Percentiles rank a stretch among this genome's conserved stretches.
phyloP scores from a whole-genome alignment of 116 monocot species.

The Dioscorea cayenensis region DNA sequence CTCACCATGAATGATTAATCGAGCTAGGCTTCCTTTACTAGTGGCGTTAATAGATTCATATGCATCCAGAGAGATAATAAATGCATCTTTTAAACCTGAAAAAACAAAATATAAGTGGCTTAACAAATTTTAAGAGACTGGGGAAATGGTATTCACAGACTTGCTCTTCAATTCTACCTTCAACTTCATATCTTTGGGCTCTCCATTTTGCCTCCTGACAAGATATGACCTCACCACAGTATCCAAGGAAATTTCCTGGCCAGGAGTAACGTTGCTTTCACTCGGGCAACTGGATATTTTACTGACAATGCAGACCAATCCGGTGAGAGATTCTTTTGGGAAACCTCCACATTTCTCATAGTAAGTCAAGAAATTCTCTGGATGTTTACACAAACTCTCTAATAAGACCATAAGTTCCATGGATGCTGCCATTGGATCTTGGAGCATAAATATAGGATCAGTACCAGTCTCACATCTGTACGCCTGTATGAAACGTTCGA shows the following conservation, averaged over 20 bases:
- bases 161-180: conserved; percentile 44
- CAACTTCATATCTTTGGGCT: conserved; percentile 73
- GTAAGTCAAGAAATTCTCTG: too few species aligned
- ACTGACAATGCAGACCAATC: conserved; percentile 90
- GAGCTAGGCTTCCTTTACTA: conserved; percentile 81
- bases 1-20: conserved; percentile 98
- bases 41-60: conserved; percentile 93
- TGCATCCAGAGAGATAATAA: conserved; percentile 78
- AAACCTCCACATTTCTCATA: conserved; percentile 38
- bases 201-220: conserved; percentile 76
- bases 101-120: neutral
- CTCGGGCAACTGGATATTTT: conserved; percentile 81
- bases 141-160: neutral
- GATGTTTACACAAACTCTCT: conserved; percentile 74
- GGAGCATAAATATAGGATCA: conserved; percentile 81
- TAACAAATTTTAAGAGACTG: neutral
- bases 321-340: conserved; percentile 56
- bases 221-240: conserved; percentile 98
- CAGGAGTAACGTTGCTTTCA: conserved; percentile 96
- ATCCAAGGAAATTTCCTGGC: conserved; percentile 53
- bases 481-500: too few species aligned
- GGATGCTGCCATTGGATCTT: conserved; percentile 86
- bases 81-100: conserved; percentile 86
- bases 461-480: conserved; percentile 37
- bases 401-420: conserved; percentile 74